These are phyloP conservation scores for Aechmea fasciata DNA, from an alignment of 176 grass and related monocot species.

Conservation along the genomic window DNA sequence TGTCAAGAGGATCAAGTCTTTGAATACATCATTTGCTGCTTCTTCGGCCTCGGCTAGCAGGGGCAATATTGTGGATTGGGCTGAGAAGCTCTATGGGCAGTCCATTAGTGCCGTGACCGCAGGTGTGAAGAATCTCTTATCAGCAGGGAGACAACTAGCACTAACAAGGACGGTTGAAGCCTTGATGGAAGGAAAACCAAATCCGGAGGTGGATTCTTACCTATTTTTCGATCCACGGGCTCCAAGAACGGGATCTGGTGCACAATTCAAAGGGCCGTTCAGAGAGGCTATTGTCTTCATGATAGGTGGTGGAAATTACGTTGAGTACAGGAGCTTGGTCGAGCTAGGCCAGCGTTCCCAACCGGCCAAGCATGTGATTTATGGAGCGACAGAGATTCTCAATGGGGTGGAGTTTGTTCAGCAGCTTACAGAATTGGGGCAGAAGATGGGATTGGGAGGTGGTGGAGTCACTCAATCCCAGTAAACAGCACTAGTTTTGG, in stretches of 20 bases:
- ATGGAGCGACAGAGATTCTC: constrained; percentile 84
- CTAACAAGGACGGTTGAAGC: constrained; percentile 82
- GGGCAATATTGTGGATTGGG: constrained; percentile 94
- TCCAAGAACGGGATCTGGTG: constrained; percentile 60
- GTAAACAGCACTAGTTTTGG: constrained; percentile 25
- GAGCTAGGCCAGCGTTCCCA: constrained; percentile 73
- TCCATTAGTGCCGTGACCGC: constrained; percentile 75
- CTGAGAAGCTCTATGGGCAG: constrained; percentile 91
- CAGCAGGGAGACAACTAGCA: constrained; percentile 73
- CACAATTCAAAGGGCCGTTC: constrained; percentile 84
- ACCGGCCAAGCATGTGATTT: constrained; percentile 78
- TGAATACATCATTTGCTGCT: constrained; percentile 63
- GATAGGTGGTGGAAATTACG: constrained; percentile 96
- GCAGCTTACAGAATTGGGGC: constrained; percentile 72
- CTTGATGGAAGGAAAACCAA: constrained; percentile 87
- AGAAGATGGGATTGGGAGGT: constrained; percentile 71
- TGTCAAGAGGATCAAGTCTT: constrained; percentile 82
- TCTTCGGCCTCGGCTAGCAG: constrained; percentile 69
- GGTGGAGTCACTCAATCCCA: constrained; percentile 34
- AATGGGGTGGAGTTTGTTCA: constrained; percentile 82
- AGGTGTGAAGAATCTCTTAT: constrained; percentile 94
- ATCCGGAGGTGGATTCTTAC: constrained; percentile 83
- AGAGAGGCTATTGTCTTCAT: constrained; percentile 99
- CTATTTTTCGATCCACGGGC: constrained; percentile 76
- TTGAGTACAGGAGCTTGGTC: constrained; percentile 91